Conservation (phyloP, 176 grass and related monocot species). For the Triticum monococcum region DNA sequence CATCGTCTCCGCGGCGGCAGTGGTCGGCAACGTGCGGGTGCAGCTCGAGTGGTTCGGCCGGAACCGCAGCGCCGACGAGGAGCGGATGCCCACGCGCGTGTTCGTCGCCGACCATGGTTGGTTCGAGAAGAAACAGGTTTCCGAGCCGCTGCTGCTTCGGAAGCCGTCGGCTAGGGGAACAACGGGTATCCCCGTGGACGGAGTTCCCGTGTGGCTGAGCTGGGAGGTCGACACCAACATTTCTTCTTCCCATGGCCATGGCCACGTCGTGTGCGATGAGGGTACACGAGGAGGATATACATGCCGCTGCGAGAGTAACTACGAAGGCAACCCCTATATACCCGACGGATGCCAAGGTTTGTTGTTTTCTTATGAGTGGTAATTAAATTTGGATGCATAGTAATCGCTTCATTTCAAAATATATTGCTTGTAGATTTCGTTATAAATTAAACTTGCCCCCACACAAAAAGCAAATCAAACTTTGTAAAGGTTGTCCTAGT, state of each 20-base stretch:
- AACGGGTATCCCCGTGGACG: background rate
- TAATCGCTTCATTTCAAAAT: too few species aligned
- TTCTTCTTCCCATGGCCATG: background rate
- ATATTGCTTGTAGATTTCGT: too few species aligned
- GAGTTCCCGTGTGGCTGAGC: background rate
- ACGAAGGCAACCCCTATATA: background rate
- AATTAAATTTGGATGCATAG: too few species aligned
- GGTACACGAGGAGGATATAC: background rate
- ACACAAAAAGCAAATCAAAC: too few species aligned
- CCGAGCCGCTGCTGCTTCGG: background rate
- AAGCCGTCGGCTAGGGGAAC: background rate
- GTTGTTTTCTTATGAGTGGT: background rate
- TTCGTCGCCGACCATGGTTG: background rate
- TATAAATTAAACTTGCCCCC: too few species aligned
- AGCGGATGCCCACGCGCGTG: background rate
- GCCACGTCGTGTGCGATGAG: background rate
- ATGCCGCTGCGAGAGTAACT: background rate
- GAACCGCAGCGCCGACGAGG: background rate
- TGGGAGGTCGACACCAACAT: background rate
- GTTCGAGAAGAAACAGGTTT: background rate
- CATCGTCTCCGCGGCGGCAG: background rate
- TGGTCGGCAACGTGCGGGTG: background rate
- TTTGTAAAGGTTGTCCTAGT: too few species aligned
- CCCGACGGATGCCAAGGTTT: background rate
- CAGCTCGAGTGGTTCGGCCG: background rate